These are phyloP conservation scores for Paramecium octaurelia DNA, from an alignment of 73 alveolate species.

Conservation along the genomic window DNA sequence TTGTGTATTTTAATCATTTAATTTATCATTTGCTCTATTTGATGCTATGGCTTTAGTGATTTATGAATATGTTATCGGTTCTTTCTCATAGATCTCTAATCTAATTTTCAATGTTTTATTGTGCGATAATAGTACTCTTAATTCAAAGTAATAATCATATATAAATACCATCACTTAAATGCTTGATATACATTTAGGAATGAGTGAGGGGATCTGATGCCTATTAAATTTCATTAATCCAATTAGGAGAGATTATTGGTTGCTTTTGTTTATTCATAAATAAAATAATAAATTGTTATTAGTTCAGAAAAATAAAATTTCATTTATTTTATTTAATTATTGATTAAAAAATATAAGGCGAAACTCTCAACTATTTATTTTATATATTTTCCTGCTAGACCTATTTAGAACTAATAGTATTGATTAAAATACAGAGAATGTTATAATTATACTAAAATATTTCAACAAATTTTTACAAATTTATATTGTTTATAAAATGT, in stretches of 20 bases:
- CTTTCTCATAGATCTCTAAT: neutral
- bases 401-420: too few species aligned
- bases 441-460: too few species aligned
- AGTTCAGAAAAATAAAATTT: neutral
- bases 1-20: neutral
- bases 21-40: neutral
- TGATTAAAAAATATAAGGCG: neutral
- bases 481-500: too few species aligned
- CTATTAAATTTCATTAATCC: neutral
- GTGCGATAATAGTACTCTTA: neutral
- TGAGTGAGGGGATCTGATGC: constrained; percentile 8
- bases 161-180: constrained; percentile 12
- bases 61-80: neutral
- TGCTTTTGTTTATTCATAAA: neutral
- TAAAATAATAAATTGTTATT: neutral
- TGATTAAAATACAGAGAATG: too few species aligned
- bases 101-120: neutral
- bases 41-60: neutral
- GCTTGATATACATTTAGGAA: neutral
- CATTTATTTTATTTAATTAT: neutral
- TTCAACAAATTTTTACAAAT: too few species aligned
- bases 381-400: too few species aligned
- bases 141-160: neutral
- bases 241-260: neutral
- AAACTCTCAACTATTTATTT: too few species aligned